Evolutionary conservation across 768 basidiomycete genomes (phyloP).

Genomic region (Austroboletus festivus): DNA sequence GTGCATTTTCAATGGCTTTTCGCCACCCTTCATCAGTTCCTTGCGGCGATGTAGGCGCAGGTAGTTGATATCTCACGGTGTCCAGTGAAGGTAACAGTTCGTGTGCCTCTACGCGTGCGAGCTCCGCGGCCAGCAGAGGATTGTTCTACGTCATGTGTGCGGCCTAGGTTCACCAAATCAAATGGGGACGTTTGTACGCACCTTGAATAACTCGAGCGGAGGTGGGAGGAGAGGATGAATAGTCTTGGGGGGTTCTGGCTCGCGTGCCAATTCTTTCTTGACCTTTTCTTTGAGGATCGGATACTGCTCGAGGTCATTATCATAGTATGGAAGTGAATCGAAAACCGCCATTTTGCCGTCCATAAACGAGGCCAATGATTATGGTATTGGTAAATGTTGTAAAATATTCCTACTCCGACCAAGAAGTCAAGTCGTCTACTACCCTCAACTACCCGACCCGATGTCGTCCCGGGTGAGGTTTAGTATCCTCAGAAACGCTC

Average conservation of each 20-base stretch:
- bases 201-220: conserved; percentile 61
- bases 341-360: conserved; percentile 40
- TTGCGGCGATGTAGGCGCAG: conserved; percentile 58
- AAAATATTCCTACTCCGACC: conserved; percentile 32
- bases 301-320: conserved; percentile 82
- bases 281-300: conserved; percentile 73
- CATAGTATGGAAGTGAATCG: conserved; percentile 92
- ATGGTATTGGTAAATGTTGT: conserved; percentile 21
- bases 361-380: conserved; percentile 24
- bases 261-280: conserved; percentile 70
- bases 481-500: conserved; percentile 41
- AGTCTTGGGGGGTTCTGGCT: conserved; percentile 55
- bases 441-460: conserved; percentile 43
- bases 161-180: neutral
- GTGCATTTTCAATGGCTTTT: conserved; percentile 68
- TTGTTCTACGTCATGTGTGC: conserved; percentile 46
- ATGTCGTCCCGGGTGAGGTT: conserved; percentile 35
- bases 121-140: conserved; percentile 67
- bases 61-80: conserved; percentile 68
- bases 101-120: conserved; percentile 69
- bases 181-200: conserved; percentile 31
- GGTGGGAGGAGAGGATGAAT: conserved; percentile 75
- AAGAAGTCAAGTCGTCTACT: conserved; percentile 38
- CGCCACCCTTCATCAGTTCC: conserved; percentile 78
- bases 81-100: conserved; percentile 68